A percentile compares a stretch with the other conserved stretches of the same genome.
These are phyloP conservation scores for Fusarium albidum DNA, from an alignment of 2,329 filamentous ascomycete species.

Conservation along the genomic window DNA sequence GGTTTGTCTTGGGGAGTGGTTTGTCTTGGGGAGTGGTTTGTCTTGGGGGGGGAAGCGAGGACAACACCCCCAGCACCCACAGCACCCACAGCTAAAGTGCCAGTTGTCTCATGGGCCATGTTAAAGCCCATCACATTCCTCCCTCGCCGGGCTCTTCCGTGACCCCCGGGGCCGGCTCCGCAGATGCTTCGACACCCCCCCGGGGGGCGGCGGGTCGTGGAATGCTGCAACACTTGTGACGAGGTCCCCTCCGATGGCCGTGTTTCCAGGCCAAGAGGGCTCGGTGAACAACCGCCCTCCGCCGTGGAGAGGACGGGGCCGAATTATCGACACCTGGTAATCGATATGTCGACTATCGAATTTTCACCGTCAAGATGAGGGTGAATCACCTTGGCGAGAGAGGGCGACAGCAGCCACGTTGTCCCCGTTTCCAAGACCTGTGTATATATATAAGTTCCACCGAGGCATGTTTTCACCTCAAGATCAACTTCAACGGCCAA, in stretches of 20 bases:
- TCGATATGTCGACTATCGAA: constrained; percentile 18
- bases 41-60: too few relatives aligned
- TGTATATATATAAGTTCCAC: constrained; percentile 35
- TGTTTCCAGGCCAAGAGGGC: background rate
- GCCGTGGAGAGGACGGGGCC: background rate
- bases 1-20: too few relatives aligned
- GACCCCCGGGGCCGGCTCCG: constrained; percentile 34
- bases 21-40: too few relatives aligned
- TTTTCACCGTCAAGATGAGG: constrained; percentile 10
- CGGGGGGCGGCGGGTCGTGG: constrained; percentile 28
- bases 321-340: constrained; percentile 13
- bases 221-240: constrained; percentile 34
- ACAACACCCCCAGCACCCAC: too few relatives aligned
- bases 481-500: constrained; percentile 28
- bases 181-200: too few relatives aligned
- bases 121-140: constrained; percentile 36
- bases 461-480: constrained; percentile 26
- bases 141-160: constrained; percentile 26
- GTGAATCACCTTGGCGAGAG: constrained; percentile 24
- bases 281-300: too few relatives aligned
- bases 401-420: constrained; percentile 22
- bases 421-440: constrained; percentile 19
- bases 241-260: constrained; percentile 18
- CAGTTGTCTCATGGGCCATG: constrained; percentile 28
- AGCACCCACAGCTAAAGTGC: constrained; percentile 6